phyloP scores from a whole-genome alignment of 306 rosid species.

The Lathyrus oleraceus region DNA sequence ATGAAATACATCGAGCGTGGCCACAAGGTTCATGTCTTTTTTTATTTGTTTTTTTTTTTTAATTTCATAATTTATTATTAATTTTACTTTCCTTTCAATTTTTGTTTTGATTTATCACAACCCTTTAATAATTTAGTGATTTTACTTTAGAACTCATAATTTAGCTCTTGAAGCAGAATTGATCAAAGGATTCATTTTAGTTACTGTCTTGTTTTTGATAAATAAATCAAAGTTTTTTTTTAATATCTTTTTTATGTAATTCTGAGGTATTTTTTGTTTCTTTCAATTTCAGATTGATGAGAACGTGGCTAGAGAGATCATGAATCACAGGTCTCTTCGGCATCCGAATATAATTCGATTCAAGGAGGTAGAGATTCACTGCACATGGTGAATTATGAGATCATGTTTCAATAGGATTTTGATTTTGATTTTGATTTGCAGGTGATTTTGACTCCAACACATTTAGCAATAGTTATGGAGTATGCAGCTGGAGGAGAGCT shows the following conservation, averaged over 20 bases:
- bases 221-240: not conserved
- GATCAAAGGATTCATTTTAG: not conserved
- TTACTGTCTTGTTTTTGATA: not conserved
- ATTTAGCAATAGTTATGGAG: constrained; percentile 72
- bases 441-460: constrained; percentile 73
- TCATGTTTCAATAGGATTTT: constrained; percentile 17
- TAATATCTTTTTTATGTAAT: not conserved
- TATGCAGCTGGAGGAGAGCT: constrained; percentile 74
- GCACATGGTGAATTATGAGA: not conserved
- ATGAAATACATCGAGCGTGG: constrained; percentile 80
- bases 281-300: constrained; percentile 56
- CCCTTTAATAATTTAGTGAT: constrained; percentile 1
- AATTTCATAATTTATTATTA: not conserved
- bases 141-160: constrained; percentile 7
- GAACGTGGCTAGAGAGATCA: constrained; percentile 73
- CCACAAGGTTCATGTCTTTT: constrained; percentile 40
- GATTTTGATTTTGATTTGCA: constrained; percentile 30
- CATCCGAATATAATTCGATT: constrained; percentile 74
- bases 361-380: constrained; percentile 53
- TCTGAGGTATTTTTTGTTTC: not conserved
- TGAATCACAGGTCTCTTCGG: constrained; percentile 65
- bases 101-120: not conserved
- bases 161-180: not conserved
- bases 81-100: not conserved
- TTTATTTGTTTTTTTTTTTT: not conserved